Conservation (phyloP, 495 filamentous ascomycete species). For the Aspergillus cristatus region DNA sequence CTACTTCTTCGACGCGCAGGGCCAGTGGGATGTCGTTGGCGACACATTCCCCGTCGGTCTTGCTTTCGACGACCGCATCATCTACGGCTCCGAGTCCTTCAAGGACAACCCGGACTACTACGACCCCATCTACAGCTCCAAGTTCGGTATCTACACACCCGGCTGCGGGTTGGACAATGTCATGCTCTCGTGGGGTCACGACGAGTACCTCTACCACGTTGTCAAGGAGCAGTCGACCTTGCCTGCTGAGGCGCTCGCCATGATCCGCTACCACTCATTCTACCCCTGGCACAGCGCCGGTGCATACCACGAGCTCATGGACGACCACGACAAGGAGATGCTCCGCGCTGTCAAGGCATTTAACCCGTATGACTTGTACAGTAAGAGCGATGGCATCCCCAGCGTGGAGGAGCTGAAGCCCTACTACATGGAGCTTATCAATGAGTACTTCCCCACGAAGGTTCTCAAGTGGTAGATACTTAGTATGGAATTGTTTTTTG, state of each 20-base stretch:
- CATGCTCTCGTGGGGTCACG: constrained; percentile 87
- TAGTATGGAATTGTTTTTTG: background rate
- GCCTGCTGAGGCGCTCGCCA: constrained; percentile 72
- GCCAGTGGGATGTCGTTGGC: constrained; percentile 90
- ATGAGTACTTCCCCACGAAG: constrained; percentile 74
- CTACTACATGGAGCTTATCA: constrained; percentile 76
- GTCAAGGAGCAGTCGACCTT: constrained; percentile 68
- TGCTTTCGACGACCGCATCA: constrained; percentile 63
- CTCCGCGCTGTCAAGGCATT: constrained; percentile 74
- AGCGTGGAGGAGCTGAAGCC: constrained; percentile 68
- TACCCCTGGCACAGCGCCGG: constrained; percentile 81
- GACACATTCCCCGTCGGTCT: constrained; percentile 92
- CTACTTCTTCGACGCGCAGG: constrained; percentile 70
- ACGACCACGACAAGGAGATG: constrained; percentile 69
- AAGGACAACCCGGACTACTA: constrained; percentile 56
- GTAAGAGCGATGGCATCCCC: constrained; percentile 77
- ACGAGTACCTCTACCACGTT: constrained; percentile 85
- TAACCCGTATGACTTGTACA: constrained; percentile 87
- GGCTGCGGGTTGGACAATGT: constrained; percentile 74
- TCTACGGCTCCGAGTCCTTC: constrained; percentile 69
- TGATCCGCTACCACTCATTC: constrained; percentile 86
- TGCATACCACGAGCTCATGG: constrained; percentile 73
- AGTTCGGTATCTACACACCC: constrained; percentile 67
- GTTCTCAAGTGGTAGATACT: constrained; percentile 68
- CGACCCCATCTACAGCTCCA: constrained; percentile 58